Percentiles rank a stretch among this genome's conserved stretches.
These are phyloP conservation scores for Torulaspora indica DNA, from an alignment of 805 yeast species.

Conservation along the genomic window DNA sequence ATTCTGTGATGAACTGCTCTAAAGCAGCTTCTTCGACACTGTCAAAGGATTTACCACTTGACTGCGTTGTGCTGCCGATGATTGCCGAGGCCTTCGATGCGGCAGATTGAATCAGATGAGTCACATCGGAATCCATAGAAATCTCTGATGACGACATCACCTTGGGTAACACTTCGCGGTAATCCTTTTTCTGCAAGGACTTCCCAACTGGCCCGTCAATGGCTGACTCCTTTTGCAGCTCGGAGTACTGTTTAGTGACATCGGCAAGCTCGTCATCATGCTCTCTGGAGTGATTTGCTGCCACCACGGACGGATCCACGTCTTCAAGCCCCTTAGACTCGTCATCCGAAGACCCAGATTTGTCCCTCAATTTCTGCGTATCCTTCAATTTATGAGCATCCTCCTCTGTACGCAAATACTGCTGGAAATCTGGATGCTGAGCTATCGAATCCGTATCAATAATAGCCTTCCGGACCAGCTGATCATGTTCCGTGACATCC, in stretches of 20 bases:
- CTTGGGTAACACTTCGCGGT: slow-evolving; percentile 29
- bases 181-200: slow-evolving; percentile 14
- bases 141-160: slow-evolving; percentile 18
- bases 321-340: slow-evolving; percentile 10
- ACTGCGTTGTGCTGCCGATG: slow-evolving; percentile 31
- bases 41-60: slow-evolving; percentile 35
- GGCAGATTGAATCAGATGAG: slow-evolving; percentile 42
- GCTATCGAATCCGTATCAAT: slow-evolving; percentile 64
- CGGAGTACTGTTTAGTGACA: slow-evolving; percentile 17
- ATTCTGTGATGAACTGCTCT: slow-evolving; percentile 66
- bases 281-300: slow-evolving; percentile 8
- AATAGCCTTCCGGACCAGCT: slow-evolving; percentile 64
- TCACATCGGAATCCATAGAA: slow-evolving; percentile 33
- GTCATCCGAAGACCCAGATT: slow-evolving; percentile 7
- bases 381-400: slow-evolving; percentile 17
- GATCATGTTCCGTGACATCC: slow-evolving; percentile 51
- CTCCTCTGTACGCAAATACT: slow-evolving; percentile 33
- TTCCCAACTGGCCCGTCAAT: slow-evolving; percentile 14
- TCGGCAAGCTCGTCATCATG: slow-evolving; percentile 16
- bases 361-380: slow-evolving; percentile 11
- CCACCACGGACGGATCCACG: slow-evolving; percentile 10
- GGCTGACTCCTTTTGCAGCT: slow-evolving; percentile 16
- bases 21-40: slow-evolving; percentile 61
- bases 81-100: slow-evolving; percentile 41
- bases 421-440: slow-evolving; percentile 39